These are phyloP conservation scores for Chenopodium quinoa DNA, from an alignment of 148 eudicot species.

Conservation along the genomic window DNA sequence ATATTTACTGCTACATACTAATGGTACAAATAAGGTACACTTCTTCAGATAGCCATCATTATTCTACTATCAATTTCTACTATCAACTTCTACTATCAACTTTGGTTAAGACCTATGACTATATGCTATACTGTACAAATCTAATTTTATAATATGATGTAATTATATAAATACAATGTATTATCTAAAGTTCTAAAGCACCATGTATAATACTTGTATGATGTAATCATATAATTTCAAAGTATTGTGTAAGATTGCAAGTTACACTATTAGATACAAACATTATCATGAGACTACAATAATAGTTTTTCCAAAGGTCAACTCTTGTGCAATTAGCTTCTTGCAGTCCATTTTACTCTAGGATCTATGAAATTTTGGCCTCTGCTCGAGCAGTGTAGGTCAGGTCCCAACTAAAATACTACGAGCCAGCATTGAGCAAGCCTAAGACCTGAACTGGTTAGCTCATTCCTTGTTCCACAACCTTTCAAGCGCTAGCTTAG, in stretches of 20 bases:
- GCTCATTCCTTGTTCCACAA: neutral
- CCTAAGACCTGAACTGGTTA: neutral
- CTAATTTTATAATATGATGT: neutral
- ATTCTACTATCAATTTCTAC: neutral
- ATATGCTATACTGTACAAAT: too few relatives aligned
- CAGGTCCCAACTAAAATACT: neutral
- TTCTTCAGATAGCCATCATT: too few relatives aligned
- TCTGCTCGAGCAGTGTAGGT: neutral
- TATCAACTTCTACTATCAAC: neutral
- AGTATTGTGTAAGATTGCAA: neutral
- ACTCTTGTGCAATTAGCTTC: neutral
- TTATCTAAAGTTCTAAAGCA: neutral
- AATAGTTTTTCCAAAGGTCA: constrained; percentile 13
- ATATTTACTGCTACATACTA: neutral
- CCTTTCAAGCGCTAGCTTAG: neutral
- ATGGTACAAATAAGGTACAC: too few relatives aligned
- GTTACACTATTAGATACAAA: neutral
- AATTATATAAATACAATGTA: neutral
- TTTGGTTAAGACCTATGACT: too few relatives aligned
- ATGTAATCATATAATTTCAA: neutral
- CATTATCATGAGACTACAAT: neutral
- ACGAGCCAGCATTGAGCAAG: neutral
- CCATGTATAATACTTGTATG: neutral
- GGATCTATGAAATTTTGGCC: neutral
- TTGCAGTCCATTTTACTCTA: neutral